Conservation (phyloP, 768 basidiomycete species). For the Filobasidium wieringae region DNA sequence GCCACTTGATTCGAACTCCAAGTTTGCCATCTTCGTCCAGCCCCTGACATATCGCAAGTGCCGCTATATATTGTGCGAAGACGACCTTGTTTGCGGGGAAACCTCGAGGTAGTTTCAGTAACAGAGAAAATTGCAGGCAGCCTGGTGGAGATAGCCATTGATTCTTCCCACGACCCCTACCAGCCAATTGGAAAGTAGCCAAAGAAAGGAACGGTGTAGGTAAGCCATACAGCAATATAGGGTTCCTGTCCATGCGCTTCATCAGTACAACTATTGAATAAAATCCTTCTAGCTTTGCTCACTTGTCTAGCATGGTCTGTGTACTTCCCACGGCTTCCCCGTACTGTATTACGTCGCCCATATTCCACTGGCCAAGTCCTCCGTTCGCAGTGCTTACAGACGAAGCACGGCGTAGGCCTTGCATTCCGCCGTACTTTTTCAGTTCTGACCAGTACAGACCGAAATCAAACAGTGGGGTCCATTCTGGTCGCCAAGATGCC, state of each 20-base stretch:
- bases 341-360: conserved; percentile 72
- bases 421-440: conserved; percentile 13
- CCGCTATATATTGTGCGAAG: conserved; percentile 86
- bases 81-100: conserved; percentile 61
- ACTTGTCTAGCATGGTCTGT: conserved; percentile 90
- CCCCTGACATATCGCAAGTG: conserved; percentile 76
- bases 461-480: conserved; percentile 66
- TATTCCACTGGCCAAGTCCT: conserved; percentile 30
- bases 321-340: conserved; percentile 86
- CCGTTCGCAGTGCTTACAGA: conserved; percentile 16
- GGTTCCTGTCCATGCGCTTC: conserved; percentile 54
- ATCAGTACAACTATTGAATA: not conserved
- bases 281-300: conserved; percentile 25
- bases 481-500: conserved; percentile 31
- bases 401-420: conserved; percentile 15
- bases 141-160: conserved; percentile 86
- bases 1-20: conserved; percentile 79
- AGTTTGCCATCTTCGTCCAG: conserved; percentile 53
- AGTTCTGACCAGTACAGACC: conserved; percentile 51
- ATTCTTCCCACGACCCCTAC: conserved; percentile 77
- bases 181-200: conserved; percentile 75
- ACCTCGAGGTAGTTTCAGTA: conserved; percentile 49
- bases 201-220: conserved; percentile 69
- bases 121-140: conserved; percentile 71
- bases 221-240: conserved; percentile 53